Conservation (phyloP, 108 stramenopile genomes). For the Pseudonitzschia multiseries region DNA sequence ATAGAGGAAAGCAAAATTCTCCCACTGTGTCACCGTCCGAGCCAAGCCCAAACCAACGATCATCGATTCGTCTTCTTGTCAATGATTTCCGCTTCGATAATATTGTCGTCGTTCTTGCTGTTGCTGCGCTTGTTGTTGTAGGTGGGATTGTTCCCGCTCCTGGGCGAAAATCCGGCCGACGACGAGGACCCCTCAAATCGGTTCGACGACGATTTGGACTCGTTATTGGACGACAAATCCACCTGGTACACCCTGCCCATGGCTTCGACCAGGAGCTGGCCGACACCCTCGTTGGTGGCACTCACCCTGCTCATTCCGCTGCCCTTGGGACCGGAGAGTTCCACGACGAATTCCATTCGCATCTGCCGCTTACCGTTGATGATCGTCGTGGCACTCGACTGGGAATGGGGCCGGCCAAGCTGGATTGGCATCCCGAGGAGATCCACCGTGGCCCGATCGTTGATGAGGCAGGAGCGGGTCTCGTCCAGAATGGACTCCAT, state of each 20-base stretch:
- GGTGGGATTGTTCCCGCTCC: not conserved
- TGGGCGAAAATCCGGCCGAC: not conserved
- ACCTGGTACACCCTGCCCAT: constrained; percentile 43
- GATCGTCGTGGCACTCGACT: constrained; percentile 45
- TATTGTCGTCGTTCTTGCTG: constrained; percentile 49
- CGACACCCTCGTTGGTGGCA: constrained; percentile 54
- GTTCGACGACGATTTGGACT: constrained; percentile 12
- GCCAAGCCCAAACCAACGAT: not conserved
- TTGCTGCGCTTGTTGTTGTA: constrained; percentile 4
- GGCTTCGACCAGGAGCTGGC: constrained; percentile 47
- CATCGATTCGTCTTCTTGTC: constrained; percentile 49
- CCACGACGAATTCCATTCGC: constrained; percentile 54
- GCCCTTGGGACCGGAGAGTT: constrained; percentile 45
- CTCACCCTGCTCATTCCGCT: constrained; percentile 53
- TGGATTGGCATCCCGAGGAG: constrained; percentile 63
- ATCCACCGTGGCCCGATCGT: constrained; percentile 36
- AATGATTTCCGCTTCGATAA: constrained; percentile 79
- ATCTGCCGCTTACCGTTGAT: constrained; percentile 64
- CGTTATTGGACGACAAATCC: constrained; percentile 20
- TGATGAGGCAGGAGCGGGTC: constrained; percentile 45
- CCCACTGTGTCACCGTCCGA: too few relatives aligned
- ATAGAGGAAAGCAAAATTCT: too few relatives aligned
- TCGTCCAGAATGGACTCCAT: constrained; percentile 63
- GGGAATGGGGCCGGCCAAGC: constrained; percentile 69
- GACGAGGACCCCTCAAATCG: not conserved